Evolutionary conservation across 2,329 filamentous ascomycete species (phyloP), one percentile per base, ranked within the genome.

Genomic region (Coleophoma crateriformis): DNA sequence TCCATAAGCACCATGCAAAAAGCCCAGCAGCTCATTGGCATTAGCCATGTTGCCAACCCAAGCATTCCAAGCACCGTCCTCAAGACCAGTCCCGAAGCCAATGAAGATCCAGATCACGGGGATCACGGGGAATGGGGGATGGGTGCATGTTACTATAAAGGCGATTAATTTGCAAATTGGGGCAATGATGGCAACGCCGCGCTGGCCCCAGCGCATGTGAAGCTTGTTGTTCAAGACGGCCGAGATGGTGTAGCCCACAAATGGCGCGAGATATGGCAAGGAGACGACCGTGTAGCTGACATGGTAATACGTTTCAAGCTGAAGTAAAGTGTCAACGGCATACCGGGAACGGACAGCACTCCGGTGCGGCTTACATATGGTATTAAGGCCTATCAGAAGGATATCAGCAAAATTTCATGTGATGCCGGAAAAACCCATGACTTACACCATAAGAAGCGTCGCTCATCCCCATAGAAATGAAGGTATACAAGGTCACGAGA

Each of bases 1-100:
- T 1, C 85, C 85, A 60, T 88, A 91, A 34, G 79, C 78, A 0
- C 80, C 85, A 62, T 89, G 85, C 27, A 90, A 67, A 51, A 89
- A 74, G 1, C 87, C 86, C 1, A 90, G 75, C 2, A 91, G 70
- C 60, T 89, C 82, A 61, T 90, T 90, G 10, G 85, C 78, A 49
- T 48, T 50, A 14, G 33, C 50, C 81, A 90, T 86, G 58, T 82
- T 85, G 11, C 87, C 87, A 19, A 78, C 63, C 72, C 74, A 79
- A 14, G 75, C 75, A 59, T 80, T 80, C 70, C 76, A 81, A 4
- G 69, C 76, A 53, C 70, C 74, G 54, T 80, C 84, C 50, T 80
- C 75, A n/a, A 89, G 67, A 4, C 86, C 86, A 61, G 84, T 88
- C 1, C 85, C 86, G 44, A 87, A 81, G 2, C 85, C 85, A 3